Percentiles rank a stretch among this genome's conserved stretches.
Evolutionary conservation across 495 filamentous ascomycete species (phyloP).

Genomic region (Acidiella bohemica): DNA sequence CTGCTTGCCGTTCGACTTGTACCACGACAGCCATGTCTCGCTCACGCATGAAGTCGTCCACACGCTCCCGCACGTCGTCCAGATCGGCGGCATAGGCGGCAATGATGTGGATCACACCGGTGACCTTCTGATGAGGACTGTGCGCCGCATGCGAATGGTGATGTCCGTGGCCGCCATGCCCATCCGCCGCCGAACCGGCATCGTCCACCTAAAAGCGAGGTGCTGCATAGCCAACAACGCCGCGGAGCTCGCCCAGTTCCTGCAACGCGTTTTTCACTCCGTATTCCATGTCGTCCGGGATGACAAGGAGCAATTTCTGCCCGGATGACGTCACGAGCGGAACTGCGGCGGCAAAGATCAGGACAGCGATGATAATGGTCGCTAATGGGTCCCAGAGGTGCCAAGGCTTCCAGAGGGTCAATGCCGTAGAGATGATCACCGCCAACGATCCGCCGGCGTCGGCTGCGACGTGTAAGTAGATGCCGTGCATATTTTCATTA

Average conservation of each 20-base stretch:
- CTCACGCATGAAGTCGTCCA: slow-evolving; percentile 25
- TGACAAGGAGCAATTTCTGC: slow-evolving; percentile 62
- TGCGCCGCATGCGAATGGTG: slow-evolving; percentile 21
- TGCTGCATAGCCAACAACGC: slow-evolving; percentile 73
- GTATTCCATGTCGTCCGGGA: slow-evolving; percentile 81
- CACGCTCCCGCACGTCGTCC: slow-evolving; percentile 30
- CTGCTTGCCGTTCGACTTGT: slow-evolving; percentile 30
- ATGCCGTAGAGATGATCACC: slow-evolving; percentile 79
- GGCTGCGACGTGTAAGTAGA: slow-evolving; percentile 89
- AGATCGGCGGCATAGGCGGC: slow-evolving; percentile 22
- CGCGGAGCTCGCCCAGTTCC: slow-evolving; percentile 66
- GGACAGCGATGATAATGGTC: slow-evolving; percentile 80
- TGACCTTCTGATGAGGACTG: slow-evolving; percentile 19
- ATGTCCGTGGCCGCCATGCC: slow-evolving; percentile 20
- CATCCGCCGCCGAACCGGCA: slow-evolving; percentile 39
- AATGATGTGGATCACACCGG: slow-evolving; percentile 32
- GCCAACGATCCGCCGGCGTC: slow-evolving; percentile 90
- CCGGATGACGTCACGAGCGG: slow-evolving; percentile 80
- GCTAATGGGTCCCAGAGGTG: slow-evolving; percentile 91
- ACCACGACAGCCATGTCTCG: slow-evolving; percentile 30
- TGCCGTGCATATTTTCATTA: slow-evolving; percentile 98
- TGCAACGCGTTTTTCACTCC: slow-evolving; percentile 71
- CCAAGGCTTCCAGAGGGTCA: slow-evolving; percentile 80
- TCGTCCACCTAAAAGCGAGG: slow-evolving; percentile 86
- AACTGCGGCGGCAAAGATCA: slow-evolving; percentile 80